Percentiles rank a stretch among this genome's conserved stretches.
Conservation (phyloP, 2,329 filamentous ascomycete genomes). For the Arachnopeziza araneosa region DNA sequence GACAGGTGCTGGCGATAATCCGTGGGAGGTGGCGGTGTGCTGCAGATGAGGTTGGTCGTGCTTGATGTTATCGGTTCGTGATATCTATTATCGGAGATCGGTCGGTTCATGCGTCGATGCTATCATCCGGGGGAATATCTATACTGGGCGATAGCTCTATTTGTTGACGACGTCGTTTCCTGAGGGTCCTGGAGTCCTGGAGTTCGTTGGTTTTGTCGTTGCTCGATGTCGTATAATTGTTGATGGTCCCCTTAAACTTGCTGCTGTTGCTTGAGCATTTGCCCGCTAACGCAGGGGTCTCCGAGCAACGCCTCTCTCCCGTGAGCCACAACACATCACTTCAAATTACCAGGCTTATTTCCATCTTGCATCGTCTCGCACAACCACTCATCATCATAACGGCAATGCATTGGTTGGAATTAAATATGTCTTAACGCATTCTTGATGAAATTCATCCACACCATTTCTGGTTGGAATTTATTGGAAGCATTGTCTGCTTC, state of each 20-base stretch:
- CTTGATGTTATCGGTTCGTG: neutral
- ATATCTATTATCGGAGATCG: neutral
- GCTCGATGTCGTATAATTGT: neutral
- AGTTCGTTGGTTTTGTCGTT: neutral
- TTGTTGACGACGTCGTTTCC: neutral
- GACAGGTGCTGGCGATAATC: neutral
- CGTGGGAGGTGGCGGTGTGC: neutral
- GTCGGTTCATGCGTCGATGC: neutral
- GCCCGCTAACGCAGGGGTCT: neutral
- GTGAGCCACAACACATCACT: neutral
- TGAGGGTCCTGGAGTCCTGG: neutral
- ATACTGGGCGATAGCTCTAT: neutral
- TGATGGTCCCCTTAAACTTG: neutral
- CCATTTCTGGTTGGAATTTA: neutral
- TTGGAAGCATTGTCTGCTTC: slow-evolving; percentile 6
- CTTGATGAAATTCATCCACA: neutral
- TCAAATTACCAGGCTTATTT: neutral
- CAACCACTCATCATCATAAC: neutral
- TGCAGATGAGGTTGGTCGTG: neutral
- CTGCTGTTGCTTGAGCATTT: neutral
- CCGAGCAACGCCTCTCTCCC: neutral
- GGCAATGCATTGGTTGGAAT: neutral
- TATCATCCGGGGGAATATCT: neutral
- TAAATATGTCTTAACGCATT: neutral
- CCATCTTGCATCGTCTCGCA: neutral